Conservation (phyloP, 805 yeast genomes). For the Wickerhamiella occidentalis region DNA sequence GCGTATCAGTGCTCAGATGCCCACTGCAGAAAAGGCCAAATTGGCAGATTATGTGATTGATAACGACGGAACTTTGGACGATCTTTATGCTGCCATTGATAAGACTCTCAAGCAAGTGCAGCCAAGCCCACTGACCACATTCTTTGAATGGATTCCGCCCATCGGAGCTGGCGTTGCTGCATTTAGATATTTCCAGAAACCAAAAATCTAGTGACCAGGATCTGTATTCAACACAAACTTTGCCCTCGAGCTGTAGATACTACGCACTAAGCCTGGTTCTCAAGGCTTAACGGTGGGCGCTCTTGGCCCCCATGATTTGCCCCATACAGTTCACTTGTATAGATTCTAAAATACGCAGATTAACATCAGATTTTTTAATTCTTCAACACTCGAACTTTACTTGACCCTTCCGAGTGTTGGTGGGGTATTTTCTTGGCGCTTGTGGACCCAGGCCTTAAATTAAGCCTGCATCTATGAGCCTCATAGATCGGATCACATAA, state of each 20-base stretch:
- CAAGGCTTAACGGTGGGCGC: no score
- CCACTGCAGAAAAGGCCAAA: conserved; percentile 41
- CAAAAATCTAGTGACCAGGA: background rate
- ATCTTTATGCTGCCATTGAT: conserved; percentile 36
- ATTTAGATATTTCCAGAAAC: background rate
- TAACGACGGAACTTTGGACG: conserved; percentile 41
- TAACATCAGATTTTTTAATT: no score
- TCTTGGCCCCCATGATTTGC: no score
- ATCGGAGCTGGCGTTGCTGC: conserved; percentile 21
- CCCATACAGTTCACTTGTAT: no score
- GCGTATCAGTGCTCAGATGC: conserved; percentile 69
- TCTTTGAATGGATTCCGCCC: conserved; percentile 29
- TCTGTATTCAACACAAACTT: no score
- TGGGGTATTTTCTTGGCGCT: no score
- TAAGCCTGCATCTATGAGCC: background rate
- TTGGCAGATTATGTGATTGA: conserved; percentile 57
- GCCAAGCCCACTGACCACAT: conserved; percentile 28
- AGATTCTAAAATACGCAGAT: no score
- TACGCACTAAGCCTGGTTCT: no score
- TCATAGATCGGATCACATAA: background rate
- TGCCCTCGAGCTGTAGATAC: no score
- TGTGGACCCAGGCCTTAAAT: background rate
- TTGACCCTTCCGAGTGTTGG: no score
- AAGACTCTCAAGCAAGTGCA: conserved; percentile 28
- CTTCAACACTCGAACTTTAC: no score